Base-by-base conservation (phyloP, 169 alveolate species). In the Plasmodium vinckei region DNA sequence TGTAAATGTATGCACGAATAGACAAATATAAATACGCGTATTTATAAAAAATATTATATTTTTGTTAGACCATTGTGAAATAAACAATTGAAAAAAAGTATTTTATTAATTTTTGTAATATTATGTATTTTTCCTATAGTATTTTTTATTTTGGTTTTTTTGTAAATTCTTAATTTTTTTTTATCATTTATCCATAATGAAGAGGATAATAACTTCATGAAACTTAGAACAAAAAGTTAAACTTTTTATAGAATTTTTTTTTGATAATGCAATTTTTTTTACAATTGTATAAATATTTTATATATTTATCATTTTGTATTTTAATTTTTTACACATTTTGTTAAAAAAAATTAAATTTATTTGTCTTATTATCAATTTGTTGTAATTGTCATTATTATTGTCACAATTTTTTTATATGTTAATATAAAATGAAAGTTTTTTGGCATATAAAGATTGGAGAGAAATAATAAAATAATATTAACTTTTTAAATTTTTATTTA, bases 21-120 rank as follows among this genome's bases (percentile, higher is more conserved):
- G 73, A 73, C 88, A 73, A 61, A 47, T 65, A 57, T 60, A 73
- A 61, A 13, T 17, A 73, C 23, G 5, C 19, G 47, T 57, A 63
- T 33, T 73, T 33, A 15, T 53, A 60, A 61, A 73, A 65, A 60
- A 19, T 57, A 54, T 10, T 23, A n/a, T 25, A 49, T 1, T 56
- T 73, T 73, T 47, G 39, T 73, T 73, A 73, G 88, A 54, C 44
- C 67, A 54, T 39, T 61, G 23, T 59, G 33, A 61, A 73, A 73
- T 61, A n/a, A 33, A 39, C n/a, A 73, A 65, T 60, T 46, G 54
- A 19, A 53, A 61, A 61, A 73, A 73, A 46, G 10, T 33, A n/a
- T 56, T 56, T 57, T 64, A 25, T 72, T 59, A 33, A 57, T 39
- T 57, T 63, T 59, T 72, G 42, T 6, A 13, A 33, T 15, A 72